Percentiles rank a stretch among this genome's conserved stretches.
phyloP scores from a whole-genome alignment of 768 basidiomycete genomes.

The Phallus indusiatus region DNA sequence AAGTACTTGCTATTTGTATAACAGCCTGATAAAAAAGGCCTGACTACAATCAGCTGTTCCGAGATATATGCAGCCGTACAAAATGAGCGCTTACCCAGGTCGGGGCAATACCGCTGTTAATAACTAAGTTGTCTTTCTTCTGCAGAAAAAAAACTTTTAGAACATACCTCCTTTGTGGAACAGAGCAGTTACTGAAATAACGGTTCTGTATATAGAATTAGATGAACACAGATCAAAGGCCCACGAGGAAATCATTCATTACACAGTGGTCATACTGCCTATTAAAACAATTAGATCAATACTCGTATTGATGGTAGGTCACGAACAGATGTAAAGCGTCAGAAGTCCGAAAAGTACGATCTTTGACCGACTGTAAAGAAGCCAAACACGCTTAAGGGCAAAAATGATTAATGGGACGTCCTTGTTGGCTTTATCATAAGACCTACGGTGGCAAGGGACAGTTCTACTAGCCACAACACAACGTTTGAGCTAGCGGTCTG shows the following conservation, averaged over 20 bases:
- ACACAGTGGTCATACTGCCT: conserved; percentile 4
- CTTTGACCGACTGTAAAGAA: conserved; percentile 5
- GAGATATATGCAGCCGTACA: background rate
- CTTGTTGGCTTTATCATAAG: background rate
- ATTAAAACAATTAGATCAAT: background rate
- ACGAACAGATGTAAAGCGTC: background rate
- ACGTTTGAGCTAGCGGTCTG: conserved; percentile 2
- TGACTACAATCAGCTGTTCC: background rate
- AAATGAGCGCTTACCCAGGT: background rate
- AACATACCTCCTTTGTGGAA: background rate
- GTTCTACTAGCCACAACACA: conserved; percentile 2
- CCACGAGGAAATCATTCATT: background rate
- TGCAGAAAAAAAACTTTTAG: background rate
- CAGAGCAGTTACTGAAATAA: background rate
- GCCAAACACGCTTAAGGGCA: background rate
- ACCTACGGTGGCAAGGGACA: background rate
- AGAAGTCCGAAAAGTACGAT: background rate
- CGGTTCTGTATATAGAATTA: background rate
- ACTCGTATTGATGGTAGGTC: background rate
- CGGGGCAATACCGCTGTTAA: background rate
- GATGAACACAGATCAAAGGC: background rate
- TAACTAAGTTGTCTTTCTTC: background rate
- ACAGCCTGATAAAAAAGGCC: conserved; percentile 4
- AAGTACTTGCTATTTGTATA: background rate
- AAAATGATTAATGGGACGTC: background rate